Base-by-base conservation (phyloP, 2,329 filamentous ascomycete species). In the Didymella arachidicola region DNA sequence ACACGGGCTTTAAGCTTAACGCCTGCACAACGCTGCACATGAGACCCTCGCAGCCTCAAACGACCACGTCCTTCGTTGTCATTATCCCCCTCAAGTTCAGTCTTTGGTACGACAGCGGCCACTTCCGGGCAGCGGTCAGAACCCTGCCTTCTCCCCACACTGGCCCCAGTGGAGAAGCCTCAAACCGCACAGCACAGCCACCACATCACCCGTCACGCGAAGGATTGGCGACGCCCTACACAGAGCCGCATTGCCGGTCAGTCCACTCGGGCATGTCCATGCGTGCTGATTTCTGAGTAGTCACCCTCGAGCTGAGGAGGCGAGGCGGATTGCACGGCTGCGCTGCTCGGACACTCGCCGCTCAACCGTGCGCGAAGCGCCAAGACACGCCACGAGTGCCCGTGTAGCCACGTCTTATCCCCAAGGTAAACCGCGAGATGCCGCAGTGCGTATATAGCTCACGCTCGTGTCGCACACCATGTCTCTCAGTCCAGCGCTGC, bases 241-340 rank as follows among this genome's bases (percentile, higher is more conserved):
- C 29, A 53, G 56, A 59, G 50, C 56, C 56, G 50, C 56, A 53
- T 50, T 53, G 50, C 56, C 56, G 56, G 56, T 59, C 56, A 59
- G 43, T 46, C 39, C 45, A 45, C 32, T 25, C 6, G 7, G 56
- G 44, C 50, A 50, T 36, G 39, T 42, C 45, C 32, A 46, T 19
- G 32, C 50, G 14, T 41, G 50, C 44, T 50, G 41, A 36, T 42
- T 29, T 7, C 7, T 29, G 39, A n/a, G 18, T 18, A 2, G 29
- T 34, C 7, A 19, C 26, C 30, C 42, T 38, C 4, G 6, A 18
- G 18, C 16, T 29, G 22, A 51, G n/a, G 38, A 12, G 49, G 47
- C 45, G 38, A 59, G 56, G 46, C 56, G 56, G 50, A 59, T 50
- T 45, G 3, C 30, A 44, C 56, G 50, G 56, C 50, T 50, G 50